These are phyloP conservation scores for Cornus suecica DNA, from an alignment of 148 eudicot genomes.

Conservation along the genomic window DNA sequence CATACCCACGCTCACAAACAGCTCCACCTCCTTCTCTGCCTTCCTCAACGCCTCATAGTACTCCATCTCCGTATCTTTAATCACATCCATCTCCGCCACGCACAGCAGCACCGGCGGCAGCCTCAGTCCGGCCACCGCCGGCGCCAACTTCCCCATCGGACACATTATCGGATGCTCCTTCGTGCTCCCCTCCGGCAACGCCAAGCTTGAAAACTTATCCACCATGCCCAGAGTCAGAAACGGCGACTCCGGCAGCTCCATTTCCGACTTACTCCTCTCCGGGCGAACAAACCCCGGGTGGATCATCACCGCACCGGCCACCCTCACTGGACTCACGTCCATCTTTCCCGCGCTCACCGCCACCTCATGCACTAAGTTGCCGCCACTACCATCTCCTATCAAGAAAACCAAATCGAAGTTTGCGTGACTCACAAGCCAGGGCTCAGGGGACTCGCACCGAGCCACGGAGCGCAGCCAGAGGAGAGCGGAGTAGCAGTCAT, in stretches of 20 bases:
- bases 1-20: slow-evolving; percentile 48
- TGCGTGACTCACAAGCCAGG: slow-evolving; percentile 37
- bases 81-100: slow-evolving; percentile 71
- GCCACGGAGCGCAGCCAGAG: slow-evolving; percentile 56
- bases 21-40: slow-evolving; percentile 56
- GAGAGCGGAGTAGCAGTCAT: slow-evolving; percentile 58
- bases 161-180: slow-evolving; percentile 78
- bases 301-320: slow-evolving; percentile 62
- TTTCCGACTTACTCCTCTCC: slow-evolving; percentile 63
- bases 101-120: slow-evolving; percentile 63
- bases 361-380: slow-evolving; percentile 65
- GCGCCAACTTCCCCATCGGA: slow-evolving; percentile 71
- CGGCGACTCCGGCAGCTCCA: slow-evolving; percentile 70
- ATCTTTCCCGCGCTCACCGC: slow-evolving; percentile 49
- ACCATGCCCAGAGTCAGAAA: slow-evolving; percentile 70
- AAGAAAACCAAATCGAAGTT: slow-evolving; percentile 67
- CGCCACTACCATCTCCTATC: slow-evolving; percentile 88
- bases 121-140: slow-evolving; percentile 33
- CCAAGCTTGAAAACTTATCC: slow-evolving; percentile 66
- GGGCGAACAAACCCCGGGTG: slow-evolving; percentile 71
- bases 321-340: slow-evolving; percentile 30
- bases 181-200: slow-evolving; percentile 57
- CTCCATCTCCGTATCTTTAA: slow-evolving; percentile 77
- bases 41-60: slow-evolving; percentile 63
- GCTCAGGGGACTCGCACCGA: slow-evolving; percentile 15